Base-by-base conservation (phyloP, 2,329 filamentous ascomycete genomes). In the Cytospora piceae region DNA sequence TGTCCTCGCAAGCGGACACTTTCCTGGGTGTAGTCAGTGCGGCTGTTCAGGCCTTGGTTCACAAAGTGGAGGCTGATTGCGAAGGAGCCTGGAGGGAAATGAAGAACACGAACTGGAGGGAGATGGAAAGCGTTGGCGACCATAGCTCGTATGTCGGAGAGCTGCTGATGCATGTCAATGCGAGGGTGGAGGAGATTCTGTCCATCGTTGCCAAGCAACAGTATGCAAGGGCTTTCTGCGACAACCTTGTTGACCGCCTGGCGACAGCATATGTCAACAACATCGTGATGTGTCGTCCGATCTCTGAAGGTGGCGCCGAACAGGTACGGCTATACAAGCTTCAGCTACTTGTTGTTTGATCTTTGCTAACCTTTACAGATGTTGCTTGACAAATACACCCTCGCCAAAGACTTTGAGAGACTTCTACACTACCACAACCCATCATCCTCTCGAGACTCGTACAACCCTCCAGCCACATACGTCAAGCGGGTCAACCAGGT, bases 51-150 rank as follows among this genome's bases (percentile, higher is more conserved):
- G 87, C 91, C 0, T 82, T 99, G 55, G 94, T 98, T 6, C 89
- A 91, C 67, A 90, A 89, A 72, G 91, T 97, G 5, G 94, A 97
- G 74, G 76, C 89, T 0, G 90, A 90, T 61, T 90, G 93, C 71
- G 94, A 98, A 70, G 87, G 90, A 0, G 89, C 90, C 20, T 99
- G 94, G 95, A 87, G 94, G 64, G 95, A 98, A 80, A 99, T 99
- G 95, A 90, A 90, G 69, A 97, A 97, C 74, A 96, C 91, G 0
- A 91, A 94, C 58, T 99, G 95, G 95, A 91, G 90, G 76, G 93
- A 91, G 69, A 91, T 99, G 82, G 95, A 98, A 71, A 91, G 86
- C 67, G 95, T 97, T 4, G 92, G 92, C 54, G 95, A 99, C 75
- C 93, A 97, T 74, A 97, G 93, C 77, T 89, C 91, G 0, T 99